phyloP scores from a whole-genome alignment of 352 stramenopile genomes.

The Paralagenidium karlingii region DNA sequence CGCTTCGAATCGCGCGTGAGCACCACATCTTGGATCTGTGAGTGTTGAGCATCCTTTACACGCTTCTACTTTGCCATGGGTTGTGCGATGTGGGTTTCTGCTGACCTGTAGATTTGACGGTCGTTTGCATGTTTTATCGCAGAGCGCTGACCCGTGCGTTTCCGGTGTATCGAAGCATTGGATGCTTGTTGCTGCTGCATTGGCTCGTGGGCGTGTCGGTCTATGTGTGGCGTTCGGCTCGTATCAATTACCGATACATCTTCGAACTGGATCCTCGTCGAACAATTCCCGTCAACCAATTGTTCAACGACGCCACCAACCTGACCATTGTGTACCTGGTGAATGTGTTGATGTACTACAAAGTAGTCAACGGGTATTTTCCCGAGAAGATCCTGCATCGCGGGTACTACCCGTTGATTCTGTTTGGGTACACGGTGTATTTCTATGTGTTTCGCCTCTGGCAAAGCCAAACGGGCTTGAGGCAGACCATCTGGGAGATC shows the following conservation, averaged over 20 bases:
- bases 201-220: constrained; percentile 91
- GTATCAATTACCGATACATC: constrained; percentile 93
- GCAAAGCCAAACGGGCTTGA: constrained; percentile 71
- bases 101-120: too few species aligned
- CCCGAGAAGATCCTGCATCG: constrained; percentile 65
- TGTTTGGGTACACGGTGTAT: constrained; percentile 90
- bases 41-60: too few species aligned
- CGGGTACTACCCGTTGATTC: constrained; percentile 86
- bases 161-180: constrained; percentile 91
- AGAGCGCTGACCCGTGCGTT: constrained; percentile 77
- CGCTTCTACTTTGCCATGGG: too few species aligned
- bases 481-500: constrained; percentile 80
- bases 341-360: constrained; percentile 95
- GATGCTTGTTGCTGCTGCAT: constrained; percentile 90
- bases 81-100: too few species aligned
- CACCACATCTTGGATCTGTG: constrained; percentile 65
- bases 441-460: constrained; percentile 87
- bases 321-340: constrained; percentile 93
- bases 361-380: constrained; percentile 85
- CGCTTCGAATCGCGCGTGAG: constrained; percentile 47
- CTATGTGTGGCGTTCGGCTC: constrained; percentile 86
- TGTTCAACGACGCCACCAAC: constrained; percentile 94
- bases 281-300: constrained; percentile 75
- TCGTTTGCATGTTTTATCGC: too few species aligned
- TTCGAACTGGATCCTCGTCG: constrained; percentile 88